Evolutionary conservation across 495 filamentous ascomycete species (phyloP), one percentile per base, ranked within the genome.

Genomic region (Neurospora sp.): DNA sequence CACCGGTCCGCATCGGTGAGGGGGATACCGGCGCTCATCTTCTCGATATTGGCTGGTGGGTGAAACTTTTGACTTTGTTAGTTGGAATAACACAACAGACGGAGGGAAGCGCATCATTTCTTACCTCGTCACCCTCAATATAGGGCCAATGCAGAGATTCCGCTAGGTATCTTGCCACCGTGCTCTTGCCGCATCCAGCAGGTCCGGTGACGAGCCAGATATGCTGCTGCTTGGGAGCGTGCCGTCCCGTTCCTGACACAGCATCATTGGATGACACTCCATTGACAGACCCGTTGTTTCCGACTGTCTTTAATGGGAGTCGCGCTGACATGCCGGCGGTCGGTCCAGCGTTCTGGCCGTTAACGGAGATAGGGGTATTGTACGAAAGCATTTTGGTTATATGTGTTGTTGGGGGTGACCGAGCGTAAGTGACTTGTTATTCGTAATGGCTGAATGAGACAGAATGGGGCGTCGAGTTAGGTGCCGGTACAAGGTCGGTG

Each of bases 151-250:
- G 84, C 18, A 98, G 87, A 40, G 88, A 82, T 14, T 88, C 84
- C 71, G 93, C 89, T 44, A 99, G 82, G 79, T 90, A 88, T 75
- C 92, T 85, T 70, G 94, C 96, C 59, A 98, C 91, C 11, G 96
- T 97, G 77, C 91, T 96, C 84, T 99, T 99, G 48, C 96, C 96
- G 77, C 94, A 97, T 16, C 96, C 96, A 20, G 96, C 94, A 18
- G 96, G 96, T 8, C 96, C 96, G 0, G 96, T 97, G n/a, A 99
- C 93, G 74, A 98, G 89, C 91, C 93, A 97, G 81, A 99, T 97
- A 80, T 98, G 94, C 74, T 92, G 92, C 74, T 89, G 81, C 71
- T 79, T 79, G 42, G 78, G 71, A 9, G 73, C 70, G 39, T 71
- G 40, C 61, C 79, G 75, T 46, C 78, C 75, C 37, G 74, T 76